Evolutionary conservation across 305 asterid species (phyloP).

Genomic region (Coffea humblotiana): DNA sequence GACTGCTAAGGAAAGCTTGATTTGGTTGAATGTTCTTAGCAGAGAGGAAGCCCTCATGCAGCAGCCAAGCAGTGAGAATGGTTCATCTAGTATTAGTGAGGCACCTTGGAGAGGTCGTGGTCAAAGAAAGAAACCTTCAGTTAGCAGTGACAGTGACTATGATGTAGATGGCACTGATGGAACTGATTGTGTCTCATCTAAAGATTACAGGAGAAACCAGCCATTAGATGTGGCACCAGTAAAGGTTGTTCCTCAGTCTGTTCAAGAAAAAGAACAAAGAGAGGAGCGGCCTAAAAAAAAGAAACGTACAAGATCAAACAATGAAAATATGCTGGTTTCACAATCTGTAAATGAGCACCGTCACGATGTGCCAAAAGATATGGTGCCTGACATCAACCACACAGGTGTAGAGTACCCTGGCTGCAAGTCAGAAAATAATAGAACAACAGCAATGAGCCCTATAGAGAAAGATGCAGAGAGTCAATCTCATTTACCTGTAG

Average conservation of each 20-base stretch:
- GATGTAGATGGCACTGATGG: constrained; percentile 65
- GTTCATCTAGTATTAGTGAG: constrained; percentile 63
- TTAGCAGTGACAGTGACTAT: constrained; percentile 70
- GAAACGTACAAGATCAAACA: constrained; percentile 36
- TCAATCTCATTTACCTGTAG: constrained; percentile 29
- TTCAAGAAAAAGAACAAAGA: constrained; percentile 34
- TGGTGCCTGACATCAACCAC: constrained; percentile 35
- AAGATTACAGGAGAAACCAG: constrained; percentile 44
- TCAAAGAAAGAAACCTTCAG: constrained; percentile 48
- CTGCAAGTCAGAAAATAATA: constrained; percentile 22
- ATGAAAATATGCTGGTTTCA: constrained; percentile 23
- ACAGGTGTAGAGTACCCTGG: constrained; percentile 25
- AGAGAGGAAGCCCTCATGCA: constrained; percentile 60
- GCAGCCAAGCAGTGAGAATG: constrained; percentile 65
- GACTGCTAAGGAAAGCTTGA: constrained; percentile 84
- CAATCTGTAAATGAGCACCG: constrained; percentile 36
- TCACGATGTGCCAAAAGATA: constrained; percentile 31
- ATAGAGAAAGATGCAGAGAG: constrained; percentile 25
- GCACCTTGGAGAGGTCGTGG: constrained; percentile 44
- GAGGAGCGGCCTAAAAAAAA: constrained; percentile 34
- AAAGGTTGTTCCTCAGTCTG: constrained; percentile 25
- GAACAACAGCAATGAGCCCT: constrained; percentile 24
- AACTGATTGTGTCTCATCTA: constrained; percentile 58
- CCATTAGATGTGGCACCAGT: constrained; percentile 24
- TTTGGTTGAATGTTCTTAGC: constrained; percentile 68